A percentile compares a stretch with the other conserved stretches of the same genome.
phyloP scores from a whole-genome alignment of 345 rosid genomes.

The Nasturtium officinale region DNA sequence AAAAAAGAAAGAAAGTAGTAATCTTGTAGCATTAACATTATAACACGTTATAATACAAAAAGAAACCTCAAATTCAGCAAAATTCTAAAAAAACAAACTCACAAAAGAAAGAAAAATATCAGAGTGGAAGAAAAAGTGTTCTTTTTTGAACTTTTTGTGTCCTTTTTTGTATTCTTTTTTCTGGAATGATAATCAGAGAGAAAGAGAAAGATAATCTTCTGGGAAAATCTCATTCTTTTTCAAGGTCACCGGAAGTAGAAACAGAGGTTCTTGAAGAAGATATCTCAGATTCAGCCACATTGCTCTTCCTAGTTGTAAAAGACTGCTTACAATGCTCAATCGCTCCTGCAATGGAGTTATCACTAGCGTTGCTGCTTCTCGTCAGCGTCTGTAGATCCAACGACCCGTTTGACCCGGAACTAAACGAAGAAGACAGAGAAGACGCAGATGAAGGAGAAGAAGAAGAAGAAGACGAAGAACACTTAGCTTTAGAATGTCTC shows the following conservation, averaged over 20 bases:
- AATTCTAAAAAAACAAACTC: conserved; percentile 23
- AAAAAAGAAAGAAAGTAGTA: conserved; percentile 22
- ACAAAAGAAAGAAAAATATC: conserved; percentile 28
- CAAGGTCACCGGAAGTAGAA: conserved; percentile 45
- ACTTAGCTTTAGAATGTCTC: conserved; percentile 54
- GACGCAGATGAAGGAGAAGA: conserved; percentile 53
- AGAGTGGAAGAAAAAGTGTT: conserved; percentile 24
- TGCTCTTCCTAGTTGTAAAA: conserved; percentile 46
- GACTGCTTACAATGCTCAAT: conserved; percentile 92
- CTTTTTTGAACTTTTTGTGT: conserved; percentile 29
- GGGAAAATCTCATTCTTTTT: conserved; percentile 43
- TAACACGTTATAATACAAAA: conserved; percentile 29
- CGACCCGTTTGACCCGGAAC: conserved; percentile 60
- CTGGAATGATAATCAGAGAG: conserved; percentile 30
- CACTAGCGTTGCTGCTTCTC: conserved; percentile 67
- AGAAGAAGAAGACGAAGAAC: conserved; percentile 46
- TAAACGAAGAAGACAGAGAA: conserved; percentile 64
- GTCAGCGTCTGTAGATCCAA: conserved; percentile 56
- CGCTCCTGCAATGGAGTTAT: conserved; percentile 80
- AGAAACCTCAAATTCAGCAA: conserved; percentile 33
- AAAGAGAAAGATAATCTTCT: conserved; percentile 20
- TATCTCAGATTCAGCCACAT: conserved; percentile 47
- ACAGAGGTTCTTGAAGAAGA: conserved; percentile 53
- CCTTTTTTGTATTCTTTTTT: conserved; percentile 13
- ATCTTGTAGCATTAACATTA: conserved; percentile 20